Conservation (phyloP, 2,329 filamentous ascomycete species). For the Neonectria faginata region DNA sequence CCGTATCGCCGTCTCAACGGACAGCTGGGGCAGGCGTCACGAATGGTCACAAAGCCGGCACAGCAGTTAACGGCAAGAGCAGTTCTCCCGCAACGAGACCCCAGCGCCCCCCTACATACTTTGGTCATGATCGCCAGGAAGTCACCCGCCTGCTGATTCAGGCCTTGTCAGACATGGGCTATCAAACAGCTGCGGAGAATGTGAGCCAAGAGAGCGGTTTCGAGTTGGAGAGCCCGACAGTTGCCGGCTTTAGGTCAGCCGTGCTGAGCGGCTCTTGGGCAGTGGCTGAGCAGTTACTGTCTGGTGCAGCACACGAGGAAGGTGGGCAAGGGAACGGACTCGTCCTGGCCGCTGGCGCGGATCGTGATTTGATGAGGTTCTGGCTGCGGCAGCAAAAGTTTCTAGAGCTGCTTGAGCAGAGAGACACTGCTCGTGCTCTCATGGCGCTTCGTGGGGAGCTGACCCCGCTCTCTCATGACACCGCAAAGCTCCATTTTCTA, state of each 20-base stretch:
- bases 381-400: conserved; percentile 94
- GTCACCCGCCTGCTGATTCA: conserved; percentile 94
- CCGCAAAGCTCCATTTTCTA: conserved; percentile 80
- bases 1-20: conserved; percentile 44
- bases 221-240: conserved; percentile 85
- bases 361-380: conserved; percentile 85
- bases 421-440: conserved; percentile 79
- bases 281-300: conserved; percentile 85
- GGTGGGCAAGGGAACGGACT: conserved; percentile 67
- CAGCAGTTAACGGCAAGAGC: conserved; percentile 64
- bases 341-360: conserved; percentile 79
- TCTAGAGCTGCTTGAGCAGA: conserved; percentile 84
- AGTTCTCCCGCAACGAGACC: conserved; percentile 22
- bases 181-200: conserved; percentile 78
- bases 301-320: conserved; percentile 61
- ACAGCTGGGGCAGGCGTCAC: conserved; percentile 45
- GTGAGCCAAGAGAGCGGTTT: conserved; percentile 87
- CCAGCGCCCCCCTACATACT: conserved; percentile 64
- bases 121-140: conserved; percentile 91
- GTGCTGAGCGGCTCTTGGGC: conserved; percentile 85
- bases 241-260: conserved; percentile 85
- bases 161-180: conserved; percentile 88
- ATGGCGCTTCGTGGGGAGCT: conserved; percentile 88
- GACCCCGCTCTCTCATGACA: conserved; percentile 85
- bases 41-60: conserved; percentile 62